Conservation (phyloP, 768 basidiomycete species). For the Boletellus ananas region DNA sequence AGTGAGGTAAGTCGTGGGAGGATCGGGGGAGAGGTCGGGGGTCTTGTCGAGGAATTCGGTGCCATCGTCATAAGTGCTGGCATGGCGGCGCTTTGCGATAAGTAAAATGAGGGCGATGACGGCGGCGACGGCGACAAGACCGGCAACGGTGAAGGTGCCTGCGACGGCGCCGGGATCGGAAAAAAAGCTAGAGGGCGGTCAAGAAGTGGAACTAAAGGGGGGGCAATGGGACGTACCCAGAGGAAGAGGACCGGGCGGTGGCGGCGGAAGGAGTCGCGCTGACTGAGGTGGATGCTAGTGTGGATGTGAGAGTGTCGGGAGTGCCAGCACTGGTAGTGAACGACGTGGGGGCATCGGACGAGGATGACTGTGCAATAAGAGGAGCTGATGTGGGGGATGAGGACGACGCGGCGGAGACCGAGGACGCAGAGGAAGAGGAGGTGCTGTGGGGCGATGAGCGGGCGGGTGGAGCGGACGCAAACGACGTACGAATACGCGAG, state of each 20-base stretch:
- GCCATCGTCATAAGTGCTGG: conserved; percentile 25
- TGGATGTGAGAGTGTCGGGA: not conserved
- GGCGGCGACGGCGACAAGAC: conserved; percentile 33
- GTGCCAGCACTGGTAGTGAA: not conserved
- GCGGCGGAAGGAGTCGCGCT: conserved; percentile 14
- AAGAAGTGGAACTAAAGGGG: not conserved
- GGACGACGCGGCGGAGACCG: not conserved
- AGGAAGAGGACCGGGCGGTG: conserved; percentile 14
- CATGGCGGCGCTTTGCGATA: conserved; percentile 29
- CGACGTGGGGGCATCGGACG: not conserved
- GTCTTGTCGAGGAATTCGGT: conserved; percentile 28
- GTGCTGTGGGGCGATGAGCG: conserved; percentile 3
- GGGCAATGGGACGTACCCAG: conserved; percentile 13
- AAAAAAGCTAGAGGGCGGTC: conserved; percentile 38
- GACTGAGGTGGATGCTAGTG: not conserved
- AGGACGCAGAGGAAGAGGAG: not conserved
- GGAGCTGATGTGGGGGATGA: not conserved
- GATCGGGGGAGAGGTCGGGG: conserved; percentile 6
- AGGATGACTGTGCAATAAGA: not conserved
- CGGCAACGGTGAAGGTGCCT: conserved; percentile 41
- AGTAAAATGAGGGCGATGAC: conserved; percentile 29
- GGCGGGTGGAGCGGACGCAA: not conserved
- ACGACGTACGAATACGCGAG: conserved; percentile 7
- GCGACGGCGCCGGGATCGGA: conserved; percentile 45
- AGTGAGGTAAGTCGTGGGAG: conserved; percentile 6